A percentile compares a stretch with the other conserved stretches of the same genome.
These are phyloP conservation scores for Trametes gibbosa DNA, from an alignment of 768 basidiomycete species.

Conservation along the genomic window DNA sequence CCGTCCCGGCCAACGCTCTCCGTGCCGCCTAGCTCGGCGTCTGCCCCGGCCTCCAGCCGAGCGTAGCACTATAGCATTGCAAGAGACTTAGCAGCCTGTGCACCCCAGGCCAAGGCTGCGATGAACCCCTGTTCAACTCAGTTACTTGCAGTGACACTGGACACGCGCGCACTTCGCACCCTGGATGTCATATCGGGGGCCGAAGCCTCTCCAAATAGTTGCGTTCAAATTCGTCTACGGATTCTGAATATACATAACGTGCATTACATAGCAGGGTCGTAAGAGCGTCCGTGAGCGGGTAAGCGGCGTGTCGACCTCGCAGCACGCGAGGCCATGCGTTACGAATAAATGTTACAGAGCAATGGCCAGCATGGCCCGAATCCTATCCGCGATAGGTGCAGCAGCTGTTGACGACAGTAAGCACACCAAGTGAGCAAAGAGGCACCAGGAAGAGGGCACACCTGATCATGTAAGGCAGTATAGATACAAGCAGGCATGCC, in stretches of 20 bases:
- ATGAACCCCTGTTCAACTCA: too few species aligned
- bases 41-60: too few species aligned
- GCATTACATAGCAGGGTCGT: constrained; percentile 13
- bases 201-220: too few species aligned
- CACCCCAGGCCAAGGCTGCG: too few species aligned
- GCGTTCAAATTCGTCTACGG: constrained; percentile 4
- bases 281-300: constrained; percentile 7
- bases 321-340: constrained; percentile 1
- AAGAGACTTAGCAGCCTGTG: too few species aligned
- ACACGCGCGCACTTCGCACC: too few species aligned
- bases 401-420: constrained; percentile 45
- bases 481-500: constrained; percentile 59
- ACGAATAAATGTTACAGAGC: constrained; percentile 4
- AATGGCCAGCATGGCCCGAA: not conserved
- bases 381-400: constrained; percentile 72
- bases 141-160: too few species aligned
- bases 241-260: constrained; percentile 8
- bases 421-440: not conserved
- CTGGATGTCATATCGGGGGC: too few species aligned
- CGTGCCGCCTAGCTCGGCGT: too few species aligned
- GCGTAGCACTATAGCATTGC: too few species aligned
- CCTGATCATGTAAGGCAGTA: constrained; percentile 78
- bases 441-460: constrained; percentile 31
- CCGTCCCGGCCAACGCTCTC: constrained; percentile 5
- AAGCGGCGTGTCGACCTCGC: not conserved